These are phyloP conservation scores for Clohesyomyces aquaticus DNA, from an alignment of 495 filamentous ascomycete genomes.

Conservation along the genomic window DNA sequence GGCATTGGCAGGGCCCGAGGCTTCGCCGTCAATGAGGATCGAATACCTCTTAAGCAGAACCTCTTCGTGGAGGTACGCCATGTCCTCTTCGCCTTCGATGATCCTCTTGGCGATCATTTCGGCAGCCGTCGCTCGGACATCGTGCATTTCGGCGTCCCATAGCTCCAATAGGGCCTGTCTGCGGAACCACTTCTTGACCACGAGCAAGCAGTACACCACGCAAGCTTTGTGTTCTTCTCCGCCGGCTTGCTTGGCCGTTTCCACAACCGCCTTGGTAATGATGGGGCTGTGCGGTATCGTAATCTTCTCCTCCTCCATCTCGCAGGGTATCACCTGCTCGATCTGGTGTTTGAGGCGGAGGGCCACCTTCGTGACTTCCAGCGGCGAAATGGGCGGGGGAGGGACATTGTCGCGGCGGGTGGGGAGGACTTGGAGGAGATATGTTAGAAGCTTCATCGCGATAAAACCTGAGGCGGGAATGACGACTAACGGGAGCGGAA, in stretches of 20 bases:
- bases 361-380: slow-evolving; percentile 82
- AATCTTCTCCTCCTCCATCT: slow-evolving; percentile 72
- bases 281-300: slow-evolving; percentile 79
- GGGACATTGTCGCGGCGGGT: slow-evolving; percentile 56
- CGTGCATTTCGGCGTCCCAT: slow-evolving; percentile 87
- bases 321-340: slow-evolving; percentile 84
- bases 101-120: slow-evolving; percentile 94
- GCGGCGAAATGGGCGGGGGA: slow-evolving; percentile 65
- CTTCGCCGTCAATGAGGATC: slow-evolving; percentile 69
- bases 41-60: slow-evolving; percentile 91
- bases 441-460: background rate
- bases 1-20: slow-evolving; percentile 78
- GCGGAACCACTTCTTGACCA: slow-evolving; percentile 91
- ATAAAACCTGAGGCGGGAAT: background rate
- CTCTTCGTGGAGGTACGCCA: slow-evolving; percentile 73
- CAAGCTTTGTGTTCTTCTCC: slow-evolving; percentile 74
- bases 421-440: slow-evolving; percentile 61
- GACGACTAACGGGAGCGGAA: slow-evolving; percentile 39
- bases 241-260: slow-evolving; percentile 78
- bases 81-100: slow-evolving; percentile 82
- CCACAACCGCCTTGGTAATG: slow-evolving; percentile 77
- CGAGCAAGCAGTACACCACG: slow-evolving; percentile 82
- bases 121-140: slow-evolving; percentile 78
- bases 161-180: slow-evolving; percentile 78
- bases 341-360: slow-evolving; percentile 89